Base-by-base conservation (phyloP, 129 eudicot genomes). In the Tanacetum coccineum region DNA sequence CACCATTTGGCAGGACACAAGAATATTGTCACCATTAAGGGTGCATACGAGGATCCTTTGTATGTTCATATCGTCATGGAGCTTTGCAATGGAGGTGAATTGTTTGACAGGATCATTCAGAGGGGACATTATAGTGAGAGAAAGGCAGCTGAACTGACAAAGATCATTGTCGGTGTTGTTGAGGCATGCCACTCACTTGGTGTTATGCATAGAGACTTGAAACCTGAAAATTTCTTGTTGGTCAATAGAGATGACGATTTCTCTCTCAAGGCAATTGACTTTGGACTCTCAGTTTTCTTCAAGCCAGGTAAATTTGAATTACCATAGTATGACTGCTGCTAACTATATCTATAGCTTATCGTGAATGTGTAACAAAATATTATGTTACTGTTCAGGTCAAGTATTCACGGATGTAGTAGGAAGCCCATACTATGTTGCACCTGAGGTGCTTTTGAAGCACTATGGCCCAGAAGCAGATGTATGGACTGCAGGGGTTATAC, bases 371-470 rank as follows among this genome's bases (percentile, higher is more conserved):
- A 57, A 58, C 58, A 15, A 48, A 57, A 46, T 22, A 25, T 18
- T 1, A 30, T 26, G 17, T 53, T 58, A 46, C 39, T 46, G 13
- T 15, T n/a, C 87, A 92, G 98, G 91, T 76, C 96, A 88, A 77
- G 64, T 76, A 14, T 92, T 88, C 82, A 83, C 82, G n/a, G 98
- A 92, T 76, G 95, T 92, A 73, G 98, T 85, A 21, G 98, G 98
- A 73, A 92, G 98, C 77, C 96, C 98, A 22, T 92, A 88, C 74
- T 92, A 88, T 78, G 98, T 88, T n/a, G 98, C 98, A 39, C 98
- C 98, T 10, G 96, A 88, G 82, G 96, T 87, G 59, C 96, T 92
- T 68, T 73, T 80, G 85, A 85, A 88, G 87, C 84, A 80, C 64
- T 92, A 92, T 74, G 98, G 96, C 26, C 98, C 91, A 14, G 95